Conservation (phyloP, 192 early-diverging fungal genomes). For the Paraglomus brasilianum region DNA sequence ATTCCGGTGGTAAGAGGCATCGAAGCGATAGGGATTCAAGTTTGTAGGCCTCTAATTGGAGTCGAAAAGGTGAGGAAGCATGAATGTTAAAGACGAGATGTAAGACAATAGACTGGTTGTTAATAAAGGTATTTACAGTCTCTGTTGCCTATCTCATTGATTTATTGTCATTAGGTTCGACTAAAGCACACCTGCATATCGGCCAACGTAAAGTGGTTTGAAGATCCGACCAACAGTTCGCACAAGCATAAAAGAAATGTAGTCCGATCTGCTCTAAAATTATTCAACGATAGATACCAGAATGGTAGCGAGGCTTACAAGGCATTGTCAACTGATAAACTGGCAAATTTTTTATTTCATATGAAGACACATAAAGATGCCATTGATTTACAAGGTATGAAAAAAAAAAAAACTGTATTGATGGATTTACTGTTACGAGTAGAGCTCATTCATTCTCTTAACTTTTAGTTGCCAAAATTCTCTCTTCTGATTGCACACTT, state of each 20-base stretch:
- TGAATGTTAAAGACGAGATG: too few relatives aligned
- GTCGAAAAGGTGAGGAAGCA: conserved; percentile 39
- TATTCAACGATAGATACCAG: conserved; percentile 8
- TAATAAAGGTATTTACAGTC: neutral
- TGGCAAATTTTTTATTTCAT: conserved; percentile 39
- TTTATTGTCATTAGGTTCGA: conserved; percentile 31
- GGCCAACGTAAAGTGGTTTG: conserved; percentile 36
- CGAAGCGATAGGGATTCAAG: conserved; percentile 40
- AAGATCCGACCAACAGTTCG: conserved; percentile 43
- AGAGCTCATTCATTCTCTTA: conserved; percentile 3
- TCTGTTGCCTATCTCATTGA: neutral
- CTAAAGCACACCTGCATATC: conserved; percentile 38
- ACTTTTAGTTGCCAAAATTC: conserved; percentile 35
- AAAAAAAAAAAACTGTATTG: conserved; percentile 19
- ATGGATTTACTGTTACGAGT: conserved; percentile 15
- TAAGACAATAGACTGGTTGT: too few relatives aligned
- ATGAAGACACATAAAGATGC: conserved; percentile 43
- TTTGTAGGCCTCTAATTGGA: conserved; percentile 43
- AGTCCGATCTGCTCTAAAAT: conserved; percentile 34
- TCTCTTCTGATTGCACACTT: conserved; percentile 29
- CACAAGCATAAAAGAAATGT: conserved; percentile 43
- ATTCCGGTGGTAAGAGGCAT: conserved; percentile 38
- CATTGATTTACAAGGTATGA: conserved; percentile 35
- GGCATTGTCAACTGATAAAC: conserved; percentile 35
- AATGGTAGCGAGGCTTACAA: conserved; percentile 5